Evolutionary conservation across 805 yeast genomes (phyloP).

Genomic region (Wickerhamomyces alni): DNA sequence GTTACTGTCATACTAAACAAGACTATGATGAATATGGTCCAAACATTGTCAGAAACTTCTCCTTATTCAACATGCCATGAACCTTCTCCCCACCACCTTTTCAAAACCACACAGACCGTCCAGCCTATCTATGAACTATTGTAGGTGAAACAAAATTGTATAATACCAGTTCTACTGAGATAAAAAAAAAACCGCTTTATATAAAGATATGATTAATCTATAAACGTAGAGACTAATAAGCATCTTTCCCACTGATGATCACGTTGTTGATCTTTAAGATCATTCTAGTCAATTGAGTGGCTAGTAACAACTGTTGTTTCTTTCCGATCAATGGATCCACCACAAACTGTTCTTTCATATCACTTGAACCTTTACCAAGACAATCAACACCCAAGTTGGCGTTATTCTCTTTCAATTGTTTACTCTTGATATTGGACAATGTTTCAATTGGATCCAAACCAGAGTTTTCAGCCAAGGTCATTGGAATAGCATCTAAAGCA

Average conservation of each 20-base stretch:
- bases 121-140: no score
- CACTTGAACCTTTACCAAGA: conserved; percentile 78
- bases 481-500: conserved; percentile 88
- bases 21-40: conserved; percentile 99
- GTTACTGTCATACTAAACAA: conserved; percentile 93
- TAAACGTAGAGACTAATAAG: conserved; percentile 32
- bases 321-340: conserved; percentile 97
- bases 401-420: conserved; percentile 68
- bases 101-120: no score
- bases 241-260: conserved; percentile 83
- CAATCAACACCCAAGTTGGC: conserved; percentile 89
- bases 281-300: conserved; percentile 97
- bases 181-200: no score
- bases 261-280: conserved; percentile 95
- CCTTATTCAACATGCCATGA: conserved; percentile 84
- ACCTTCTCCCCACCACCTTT: neutral
- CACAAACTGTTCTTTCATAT: conserved; percentile 91
- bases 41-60: conserved; percentile 93
- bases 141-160: no score
- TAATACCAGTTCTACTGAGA: no score
- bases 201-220: no score
- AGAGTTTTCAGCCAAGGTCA: conserved; percentile 94
- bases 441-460: conserved; percentile 94
- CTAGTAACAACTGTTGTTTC: conserved; percentile 90
- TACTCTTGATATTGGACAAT: conserved; percentile 74